A percentile compares a stretch with the other conserved stretches of the same genome.
Evolutionary conservation across 2,329 filamentous ascomycete species (phyloP).

Genomic region (Reticulascus tulasneorum): DNA sequence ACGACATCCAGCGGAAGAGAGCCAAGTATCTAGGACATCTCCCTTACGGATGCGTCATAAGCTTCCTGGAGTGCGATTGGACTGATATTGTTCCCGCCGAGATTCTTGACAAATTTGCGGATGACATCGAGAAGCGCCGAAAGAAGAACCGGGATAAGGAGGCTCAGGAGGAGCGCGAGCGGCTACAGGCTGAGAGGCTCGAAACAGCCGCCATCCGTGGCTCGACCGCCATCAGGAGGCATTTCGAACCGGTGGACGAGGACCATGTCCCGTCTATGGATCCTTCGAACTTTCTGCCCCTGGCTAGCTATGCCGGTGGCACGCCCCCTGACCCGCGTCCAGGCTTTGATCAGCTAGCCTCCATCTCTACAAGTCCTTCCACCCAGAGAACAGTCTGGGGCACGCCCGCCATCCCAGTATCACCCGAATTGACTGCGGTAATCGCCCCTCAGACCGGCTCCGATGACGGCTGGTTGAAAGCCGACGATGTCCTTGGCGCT

Average conservation of each 20-base stretch:
- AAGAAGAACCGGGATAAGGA: slow-evolving; percentile 81
- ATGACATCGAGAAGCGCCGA: slow-evolving; percentile 71
- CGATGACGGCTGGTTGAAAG: slow-evolving; percentile 84
- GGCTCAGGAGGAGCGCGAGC: slow-evolving; percentile 79
- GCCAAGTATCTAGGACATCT: slow-evolving; percentile 85
- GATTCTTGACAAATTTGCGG: slow-evolving; percentile 69
- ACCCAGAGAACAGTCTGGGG: slow-evolving; percentile 85
- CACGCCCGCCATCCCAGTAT: slow-evolving; percentile 64
- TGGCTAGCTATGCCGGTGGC: slow-evolving; percentile 46
- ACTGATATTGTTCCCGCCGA: slow-evolving; percentile 78
- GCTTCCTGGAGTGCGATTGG: slow-evolving; percentile 92
- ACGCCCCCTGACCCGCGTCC: slow-evolving; percentile 54
- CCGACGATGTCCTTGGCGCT: slow-evolving; percentile 65
- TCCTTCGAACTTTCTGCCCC: slow-evolving; percentile 61
- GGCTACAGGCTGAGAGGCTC: slow-evolving; percentile 74
- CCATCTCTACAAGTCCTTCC: slow-evolving; percentile 76
- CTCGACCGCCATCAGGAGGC: slow-evolving; percentile 34
- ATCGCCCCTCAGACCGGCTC: slow-evolving; percentile 16
- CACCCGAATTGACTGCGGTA: slow-evolving; percentile 47
- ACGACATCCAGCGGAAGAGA: slow-evolving; percentile 77
- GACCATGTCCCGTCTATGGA: slow-evolving; percentile 40
- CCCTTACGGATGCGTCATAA: slow-evolving; percentile 86
- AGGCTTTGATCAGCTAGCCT: slow-evolving; percentile 66
- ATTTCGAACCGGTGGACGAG: slow-evolving; percentile 35
- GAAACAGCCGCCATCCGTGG: slow-evolving; percentile 67